Conservation (phyloP, 2,329 filamentous ascomycete genomes). For the Proliferodiscus dingleyae region DNA sequence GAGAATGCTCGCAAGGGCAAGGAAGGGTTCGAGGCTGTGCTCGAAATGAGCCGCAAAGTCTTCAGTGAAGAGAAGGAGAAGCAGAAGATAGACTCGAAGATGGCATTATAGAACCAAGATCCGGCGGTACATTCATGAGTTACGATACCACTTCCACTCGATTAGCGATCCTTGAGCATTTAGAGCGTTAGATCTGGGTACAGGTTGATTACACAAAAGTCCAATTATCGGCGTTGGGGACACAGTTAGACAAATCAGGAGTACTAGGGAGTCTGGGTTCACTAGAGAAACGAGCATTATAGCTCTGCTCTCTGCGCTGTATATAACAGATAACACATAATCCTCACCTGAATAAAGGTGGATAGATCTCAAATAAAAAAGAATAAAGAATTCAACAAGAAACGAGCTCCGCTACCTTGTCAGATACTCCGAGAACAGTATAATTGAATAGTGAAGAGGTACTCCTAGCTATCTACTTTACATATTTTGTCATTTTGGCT, state of each 20-base stretch:
- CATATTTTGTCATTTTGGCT: slow-evolving; percentile 4
- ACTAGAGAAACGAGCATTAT: background rate
- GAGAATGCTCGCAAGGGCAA: slow-evolving; percentile 88
- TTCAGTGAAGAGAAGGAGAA: slow-evolving; percentile 82
- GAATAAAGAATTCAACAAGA: slow-evolving; percentile 1
- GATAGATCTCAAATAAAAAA: background rate
- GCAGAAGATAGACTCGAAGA: slow-evolving; percentile 33
- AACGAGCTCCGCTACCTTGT: too few species aligned
- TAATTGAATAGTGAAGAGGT: too few species aligned
- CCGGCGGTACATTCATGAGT: slow-evolving; percentile 11
- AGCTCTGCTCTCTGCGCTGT: slow-evolving; percentile 2
- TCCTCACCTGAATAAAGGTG: background rate
- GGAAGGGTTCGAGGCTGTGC: slow-evolving; percentile 91
- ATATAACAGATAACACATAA: slow-evolving; percentile 1
- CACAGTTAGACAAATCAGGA: background rate
- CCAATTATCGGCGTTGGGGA: slow-evolving; percentile 6
- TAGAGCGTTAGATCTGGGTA: background rate
- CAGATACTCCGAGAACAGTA: too few species aligned
- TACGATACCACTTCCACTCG: slow-evolving; percentile 6
- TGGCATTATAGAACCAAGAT: slow-evolving; percentile 12
- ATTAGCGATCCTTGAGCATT: slow-evolving; percentile 16
- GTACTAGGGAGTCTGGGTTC: slow-evolving; percentile 5
- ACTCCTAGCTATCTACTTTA: too few species aligned
- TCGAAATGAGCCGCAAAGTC: slow-evolving; percentile 86
- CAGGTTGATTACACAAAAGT: slow-evolving; percentile 15